These are phyloP conservation scores for Claviceps cyperi DNA, from an alignment of 2,329 filamentous ascomycete species.

Conservation along the genomic window DNA sequence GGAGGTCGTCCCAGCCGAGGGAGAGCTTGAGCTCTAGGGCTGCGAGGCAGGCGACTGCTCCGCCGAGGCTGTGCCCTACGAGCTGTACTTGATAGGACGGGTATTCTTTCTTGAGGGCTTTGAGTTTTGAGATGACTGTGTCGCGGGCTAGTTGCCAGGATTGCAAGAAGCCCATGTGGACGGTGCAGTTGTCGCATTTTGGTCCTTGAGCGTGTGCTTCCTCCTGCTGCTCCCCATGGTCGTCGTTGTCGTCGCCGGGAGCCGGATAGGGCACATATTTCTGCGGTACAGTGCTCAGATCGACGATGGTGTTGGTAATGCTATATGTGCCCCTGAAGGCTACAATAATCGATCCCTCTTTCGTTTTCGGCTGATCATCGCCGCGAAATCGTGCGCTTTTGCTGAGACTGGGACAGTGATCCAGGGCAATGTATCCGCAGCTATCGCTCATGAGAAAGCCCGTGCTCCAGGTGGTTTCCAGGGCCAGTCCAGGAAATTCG, in stretches of 20 bases:
- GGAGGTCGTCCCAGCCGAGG: slow-evolving; percentile 58
- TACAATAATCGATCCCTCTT: slow-evolving; percentile 47
- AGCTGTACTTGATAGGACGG: slow-evolving; percentile 62
- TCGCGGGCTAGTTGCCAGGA: slow-evolving; percentile 68
- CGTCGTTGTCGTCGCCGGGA: slow-evolving; percentile 27
- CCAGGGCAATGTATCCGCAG: slow-evolving; percentile 87
- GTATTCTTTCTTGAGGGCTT: slow-evolving; percentile 42
- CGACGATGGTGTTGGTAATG: slow-evolving; percentile 77
- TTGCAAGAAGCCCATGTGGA: slow-evolving; percentile 77
- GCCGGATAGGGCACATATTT: slow-evolving; percentile 78
- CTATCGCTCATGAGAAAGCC: slow-evolving; percentile 76
- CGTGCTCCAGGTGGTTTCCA: slow-evolving; percentile 82
- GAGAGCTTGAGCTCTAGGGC: slow-evolving; percentile 62
- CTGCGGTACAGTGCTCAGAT: slow-evolving; percentile 80
- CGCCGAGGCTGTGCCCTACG: slow-evolving; percentile 83
- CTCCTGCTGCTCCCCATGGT: slow-evolving; percentile 12
- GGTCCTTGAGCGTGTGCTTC: slow-evolving; percentile 16
- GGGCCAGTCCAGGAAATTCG: slow-evolving; percentile 67
- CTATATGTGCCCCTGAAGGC: slow-evolving; percentile 94
- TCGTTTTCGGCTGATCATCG: slow-evolving; percentile 5
- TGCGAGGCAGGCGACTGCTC: slow-evolving; percentile 79
- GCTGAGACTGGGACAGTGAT: slow-evolving; percentile 32
- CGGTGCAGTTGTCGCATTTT: slow-evolving; percentile 73
- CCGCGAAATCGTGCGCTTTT: slow-evolving; percentile 9
- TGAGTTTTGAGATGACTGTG: slow-evolving; percentile 53